Percentiles rank a stretch among this genome's conserved stretches.
These are phyloP conservation scores for Phialophora chinensis DNA, from an alignment of 2,329 filamentous ascomycete genomes.

Conservation along the genomic window DNA sequence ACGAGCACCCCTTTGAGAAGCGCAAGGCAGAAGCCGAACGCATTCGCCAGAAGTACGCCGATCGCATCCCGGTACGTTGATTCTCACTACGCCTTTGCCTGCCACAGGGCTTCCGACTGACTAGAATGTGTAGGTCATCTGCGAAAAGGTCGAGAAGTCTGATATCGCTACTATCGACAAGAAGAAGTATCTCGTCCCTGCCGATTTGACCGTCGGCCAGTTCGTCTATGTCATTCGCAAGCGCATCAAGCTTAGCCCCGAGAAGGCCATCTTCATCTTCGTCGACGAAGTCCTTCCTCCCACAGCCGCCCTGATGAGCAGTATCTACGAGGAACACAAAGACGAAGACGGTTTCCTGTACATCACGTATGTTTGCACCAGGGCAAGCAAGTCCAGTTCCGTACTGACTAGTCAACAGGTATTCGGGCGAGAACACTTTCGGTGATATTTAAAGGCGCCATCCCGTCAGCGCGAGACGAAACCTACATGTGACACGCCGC, in stretches of 20 bases:
- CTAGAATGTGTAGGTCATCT: constrained; percentile 75
- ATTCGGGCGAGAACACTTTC: constrained; percentile 99
- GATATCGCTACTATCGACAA: constrained; percentile 99
- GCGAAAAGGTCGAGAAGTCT: constrained; percentile 99
- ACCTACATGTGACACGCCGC: constrained; percentile 3
- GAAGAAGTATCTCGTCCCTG: constrained; percentile 99
- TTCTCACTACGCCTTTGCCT: constrained; percentile 13
- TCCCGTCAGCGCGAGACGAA: constrained; percentile 1
- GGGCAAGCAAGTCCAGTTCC: constrained; percentile 31
- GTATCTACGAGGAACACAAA: constrained; percentile 99
- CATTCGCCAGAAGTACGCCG: constrained; percentile 97
- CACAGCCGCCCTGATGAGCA: constrained; percentile 97
- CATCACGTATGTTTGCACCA: constrained; percentile 73
- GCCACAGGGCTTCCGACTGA: constrained; percentile 28
- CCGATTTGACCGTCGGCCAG: constrained; percentile 97
- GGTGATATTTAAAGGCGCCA: constrained; percentile 54
- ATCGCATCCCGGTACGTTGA: constrained; percentile 89
- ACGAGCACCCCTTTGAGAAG: constrained; percentile 99
- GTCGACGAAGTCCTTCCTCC: constrained; percentile 97
- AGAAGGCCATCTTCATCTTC: constrained; percentile 99
- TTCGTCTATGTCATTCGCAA: constrained; percentile 99
- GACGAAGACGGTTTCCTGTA: constrained; percentile 88
- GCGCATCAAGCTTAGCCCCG: constrained; percentile 98
- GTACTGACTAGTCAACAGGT: constrained; percentile 55
- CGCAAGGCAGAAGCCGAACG: constrained; percentile 99